Evolutionary conservation across 208 protist species (phyloP), one percentile per base, ranked within the genome.

Genomic region (Willaertia magna): DNA sequence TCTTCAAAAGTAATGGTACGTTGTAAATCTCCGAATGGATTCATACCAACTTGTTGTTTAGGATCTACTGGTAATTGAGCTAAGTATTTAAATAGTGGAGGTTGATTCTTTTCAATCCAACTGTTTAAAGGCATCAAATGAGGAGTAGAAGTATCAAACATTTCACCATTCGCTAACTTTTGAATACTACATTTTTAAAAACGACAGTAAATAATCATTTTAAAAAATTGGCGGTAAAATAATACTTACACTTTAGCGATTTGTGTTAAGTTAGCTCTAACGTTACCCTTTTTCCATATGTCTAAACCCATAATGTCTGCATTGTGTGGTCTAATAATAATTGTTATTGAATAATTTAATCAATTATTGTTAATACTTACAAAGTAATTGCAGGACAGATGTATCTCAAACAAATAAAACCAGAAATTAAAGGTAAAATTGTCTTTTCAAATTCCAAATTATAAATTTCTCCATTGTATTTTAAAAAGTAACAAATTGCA

Each of bases 131-230:
- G 83, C 61, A 85, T 85, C 16, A 85, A 26, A 59, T 52, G n/a
- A 39, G 83, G 49, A 11, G 42, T 43, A 16, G 20, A 44, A 39
- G 44, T 55, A 9, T 74, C 83, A 26, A 74, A 85, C 12, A 43
- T 26, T 79, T 85, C 83, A 59, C 49, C 46, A 44, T 85, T 85
- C 0, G 46, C 42, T 4, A 85, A 67, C n/a, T 85, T 85, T 85
- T 85, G 83, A 34, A 85, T 67, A 34, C 55, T 67, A 67, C 34
- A 16, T 49, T 49, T 49, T 4, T 49, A 49, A 49, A 49, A 49
- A 4, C 4, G 7, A 49, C 26, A 2, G 26, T n/a, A 22, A 59
- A n/a, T n/a, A n/a, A 20, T n/a, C 51, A 59, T n/a, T 14, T 59
- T 14, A 59, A 6, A 59, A 59, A n/a, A n/a, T n/a, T n/a, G n/a